Evolutionary conservation across 1,284 basidiomycete genomes (phyloP).

Genomic region (Ustilago loliicola): DNA sequence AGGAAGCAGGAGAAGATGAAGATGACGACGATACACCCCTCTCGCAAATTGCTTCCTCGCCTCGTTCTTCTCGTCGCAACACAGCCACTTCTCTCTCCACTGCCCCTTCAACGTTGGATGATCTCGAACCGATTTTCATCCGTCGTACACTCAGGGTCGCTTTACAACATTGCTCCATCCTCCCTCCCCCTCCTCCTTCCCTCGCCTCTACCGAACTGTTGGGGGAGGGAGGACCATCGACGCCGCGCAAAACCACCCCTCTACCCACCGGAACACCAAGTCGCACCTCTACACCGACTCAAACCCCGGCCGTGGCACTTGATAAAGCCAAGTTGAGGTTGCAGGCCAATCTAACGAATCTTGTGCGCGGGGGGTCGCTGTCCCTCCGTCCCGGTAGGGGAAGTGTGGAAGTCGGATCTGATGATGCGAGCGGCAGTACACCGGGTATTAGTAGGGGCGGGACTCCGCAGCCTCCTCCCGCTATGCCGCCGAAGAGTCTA

Average conservation of each 20-base stretch:
- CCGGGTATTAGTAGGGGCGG: background rate
- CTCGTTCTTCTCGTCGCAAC: background rate
- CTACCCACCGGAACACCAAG: background rate
- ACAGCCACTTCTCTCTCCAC: background rate
- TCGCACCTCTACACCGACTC: conserved; percentile 17
- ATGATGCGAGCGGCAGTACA: background rate
- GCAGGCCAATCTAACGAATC: conserved; percentile 31
- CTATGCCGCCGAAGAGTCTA: conserved; percentile 18
- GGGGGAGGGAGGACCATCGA: background rate
- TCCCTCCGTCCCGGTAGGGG: background rate
- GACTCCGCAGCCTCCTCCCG: conserved; percentile 6
- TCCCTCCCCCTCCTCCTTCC: background rate
- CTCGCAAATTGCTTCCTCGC: conserved; percentile 28
- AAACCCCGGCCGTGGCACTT: background rate
- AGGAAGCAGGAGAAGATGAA: background rate
- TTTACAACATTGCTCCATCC: conserved; percentile 29
- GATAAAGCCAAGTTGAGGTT: conserved; percentile 22
- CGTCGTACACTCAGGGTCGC: conserved; percentile 13
- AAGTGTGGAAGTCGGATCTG: background rate
- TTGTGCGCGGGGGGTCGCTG: conserved; percentile 25
- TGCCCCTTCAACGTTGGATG: background rate
- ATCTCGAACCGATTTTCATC: background rate
- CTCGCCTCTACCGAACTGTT: background rate
- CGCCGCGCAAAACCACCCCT: conserved; percentile 8
- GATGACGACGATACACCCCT: conserved; percentile 48